Conservation (phyloP, 1,284 basidiomycete species). For the Cryptococcus depauperatus region DNA sequence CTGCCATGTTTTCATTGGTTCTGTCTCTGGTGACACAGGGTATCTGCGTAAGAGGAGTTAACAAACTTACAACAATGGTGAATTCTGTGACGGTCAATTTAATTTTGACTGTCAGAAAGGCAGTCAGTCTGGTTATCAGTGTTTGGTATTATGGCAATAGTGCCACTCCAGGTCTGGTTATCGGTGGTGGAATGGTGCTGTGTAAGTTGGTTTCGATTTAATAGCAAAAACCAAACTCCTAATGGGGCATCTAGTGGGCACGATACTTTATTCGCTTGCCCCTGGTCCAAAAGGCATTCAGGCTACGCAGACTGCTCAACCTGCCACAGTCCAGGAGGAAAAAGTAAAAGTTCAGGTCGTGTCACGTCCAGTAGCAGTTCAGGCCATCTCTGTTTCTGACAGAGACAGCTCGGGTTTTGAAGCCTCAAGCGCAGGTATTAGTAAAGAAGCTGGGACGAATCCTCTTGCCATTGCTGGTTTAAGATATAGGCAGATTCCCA, state of each 20-base stretch:
- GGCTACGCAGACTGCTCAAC: too few relatives aligned
- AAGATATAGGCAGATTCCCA: neutral
- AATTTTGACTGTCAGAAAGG: slow-evolving; percentile 81
- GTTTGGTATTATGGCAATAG: slow-evolving; percentile 43
- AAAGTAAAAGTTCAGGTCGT: neutral
- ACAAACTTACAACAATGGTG: slow-evolving; percentile 66
- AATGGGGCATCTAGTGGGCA: slow-evolving; percentile 15
- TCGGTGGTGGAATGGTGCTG: slow-evolving; percentile 42
- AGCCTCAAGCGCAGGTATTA: too few relatives aligned
- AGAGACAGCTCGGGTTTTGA: too few relatives aligned
- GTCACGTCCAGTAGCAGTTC: neutral
- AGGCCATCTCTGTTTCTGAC: neutral
- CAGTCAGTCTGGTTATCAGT: slow-evolving; percentile 64
- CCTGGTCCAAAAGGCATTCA: slow-evolving; percentile 13
- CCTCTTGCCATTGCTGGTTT: neutral
- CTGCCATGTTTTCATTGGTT: slow-evolving; percentile 58
- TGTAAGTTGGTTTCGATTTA: slow-evolving; percentile 19
- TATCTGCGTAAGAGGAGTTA: slow-evolving; percentile 81
- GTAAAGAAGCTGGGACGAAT: neutral
- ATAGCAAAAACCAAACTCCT: neutral
- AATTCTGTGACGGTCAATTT: slow-evolving; percentile 77
- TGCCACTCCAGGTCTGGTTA: slow-evolving; percentile 28
- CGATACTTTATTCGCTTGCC: slow-evolving; percentile 23
- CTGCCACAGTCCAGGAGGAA: neutral
- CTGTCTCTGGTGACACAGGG: slow-evolving; percentile 79